Evolutionary conservation across 176 grass and related monocot species (phyloP).

Genomic region (Musa troglodytarum): DNA sequence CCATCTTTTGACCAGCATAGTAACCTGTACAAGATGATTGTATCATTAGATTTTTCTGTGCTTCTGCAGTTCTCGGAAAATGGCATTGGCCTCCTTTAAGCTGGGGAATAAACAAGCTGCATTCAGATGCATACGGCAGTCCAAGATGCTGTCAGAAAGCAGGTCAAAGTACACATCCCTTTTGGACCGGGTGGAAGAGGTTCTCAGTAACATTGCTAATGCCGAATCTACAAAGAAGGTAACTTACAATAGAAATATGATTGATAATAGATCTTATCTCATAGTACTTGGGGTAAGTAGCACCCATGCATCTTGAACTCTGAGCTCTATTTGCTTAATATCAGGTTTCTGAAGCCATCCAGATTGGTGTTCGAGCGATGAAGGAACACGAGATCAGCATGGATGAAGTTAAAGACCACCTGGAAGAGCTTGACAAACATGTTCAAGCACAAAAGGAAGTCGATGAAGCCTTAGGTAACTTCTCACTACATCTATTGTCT

Average conservation of each 20-base stretch:
- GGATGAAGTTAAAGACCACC: conserved; percentile 46
- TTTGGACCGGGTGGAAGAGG: conserved; percentile 64
- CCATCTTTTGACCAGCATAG: neutral
- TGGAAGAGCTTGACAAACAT: conserved; percentile 70
- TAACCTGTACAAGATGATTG: neutral
- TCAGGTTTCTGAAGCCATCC: conserved; percentile 86
- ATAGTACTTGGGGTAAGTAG: conserved; percentile 3
- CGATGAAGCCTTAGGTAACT: conserved; percentile 49
- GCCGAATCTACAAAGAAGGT: conserved; percentile 82
- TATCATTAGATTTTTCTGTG: conserved; percentile 8
- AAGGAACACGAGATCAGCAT: conserved; percentile 58
- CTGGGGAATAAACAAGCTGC: conserved; percentile 57
- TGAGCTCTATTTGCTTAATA: conserved; percentile 9
- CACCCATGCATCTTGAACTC: neutral
- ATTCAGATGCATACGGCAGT: conserved; percentile 45
- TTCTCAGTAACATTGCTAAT: conserved; percentile 49
- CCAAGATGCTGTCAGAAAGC: conserved; percentile 61
- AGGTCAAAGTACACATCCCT: conserved; percentile 40
- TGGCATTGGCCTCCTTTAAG: conserved; percentile 54
- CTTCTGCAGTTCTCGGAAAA: conserved; percentile 53
- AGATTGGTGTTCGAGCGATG: conserved; percentile 55
- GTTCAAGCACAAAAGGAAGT: conserved; percentile 66
- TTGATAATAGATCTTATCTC: conserved; percentile 3
- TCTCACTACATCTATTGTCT: conserved; percentile 11
- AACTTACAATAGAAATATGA: neutral